These are phyloP conservation scores for Panaeolus cyanescens DNA, from an alignment of 768 basidiomycete genomes.

Conservation along the genomic window DNA sequence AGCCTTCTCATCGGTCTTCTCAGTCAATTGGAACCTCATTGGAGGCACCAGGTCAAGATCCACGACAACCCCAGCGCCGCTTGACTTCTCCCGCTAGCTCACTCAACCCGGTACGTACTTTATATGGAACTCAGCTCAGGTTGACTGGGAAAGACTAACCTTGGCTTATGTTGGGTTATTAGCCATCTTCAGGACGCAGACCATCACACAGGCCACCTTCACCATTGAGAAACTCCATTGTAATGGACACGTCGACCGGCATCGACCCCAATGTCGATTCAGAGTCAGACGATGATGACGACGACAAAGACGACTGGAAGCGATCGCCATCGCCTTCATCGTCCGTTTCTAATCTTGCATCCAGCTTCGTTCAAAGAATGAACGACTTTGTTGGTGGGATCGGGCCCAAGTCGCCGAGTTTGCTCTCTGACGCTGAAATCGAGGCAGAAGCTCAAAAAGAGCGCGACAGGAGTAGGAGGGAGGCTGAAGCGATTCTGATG, in stretches of 20 bases:
- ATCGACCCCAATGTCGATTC: conserved; percentile 41
- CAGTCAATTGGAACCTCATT: conserved; percentile 19
- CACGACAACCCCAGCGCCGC: conserved; percentile 25
- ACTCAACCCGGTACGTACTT: conserved; percentile 31
- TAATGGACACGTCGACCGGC: conserved; percentile 57
- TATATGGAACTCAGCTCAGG: neutral
- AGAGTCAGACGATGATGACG: conserved; percentile 43
- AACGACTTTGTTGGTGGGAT: conserved; percentile 63
- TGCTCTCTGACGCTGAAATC: conserved; percentile 75
- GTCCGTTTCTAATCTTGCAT: conserved; percentile 73
- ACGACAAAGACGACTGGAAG: conserved; percentile 36
- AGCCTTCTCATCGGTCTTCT: conserved; percentile 18
- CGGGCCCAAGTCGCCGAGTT: conserved; percentile 38
- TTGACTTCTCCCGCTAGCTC: conserved; percentile 36
- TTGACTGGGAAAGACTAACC: neutral
- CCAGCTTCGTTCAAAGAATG: conserved; percentile 76
- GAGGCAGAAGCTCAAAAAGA: conserved; percentile 82
- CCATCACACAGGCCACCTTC: conserved; percentile 62
- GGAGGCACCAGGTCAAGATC: conserved; percentile 15
- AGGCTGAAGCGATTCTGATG: conserved; percentile 77
- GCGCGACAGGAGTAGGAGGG: conserved; percentile 71
- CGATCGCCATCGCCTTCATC: conserved; percentile 65
- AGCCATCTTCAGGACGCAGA: conserved; percentile 42
- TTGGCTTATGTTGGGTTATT: conserved; percentile 1
- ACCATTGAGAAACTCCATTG: conserved; percentile 67